Base-by-base conservation (phyloP, 2,329 filamentous ascomycete genomes). In the Bimuria novae-zelandiae region DNA sequence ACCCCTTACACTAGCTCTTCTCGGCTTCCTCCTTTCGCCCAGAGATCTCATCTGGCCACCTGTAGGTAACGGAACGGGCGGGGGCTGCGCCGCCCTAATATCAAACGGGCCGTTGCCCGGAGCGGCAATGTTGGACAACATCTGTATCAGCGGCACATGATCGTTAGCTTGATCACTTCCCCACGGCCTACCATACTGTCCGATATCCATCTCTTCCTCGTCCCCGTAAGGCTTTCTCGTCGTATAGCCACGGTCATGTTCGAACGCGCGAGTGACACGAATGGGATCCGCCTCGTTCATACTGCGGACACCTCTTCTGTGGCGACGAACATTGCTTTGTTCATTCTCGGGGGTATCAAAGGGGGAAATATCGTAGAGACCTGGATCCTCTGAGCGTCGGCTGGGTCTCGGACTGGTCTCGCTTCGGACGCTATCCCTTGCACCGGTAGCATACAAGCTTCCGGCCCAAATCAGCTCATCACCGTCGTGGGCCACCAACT, bases 391-490 rank as follows among this genome's bases (percentile, higher is more conserved):
- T n/a, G 36, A 40, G 22, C 42, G 12, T n/a, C 23, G 43, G 16
- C 21, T 40, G 7, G 37, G 21, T n/a, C n/a, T n/a, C n/a, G 37
- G 21, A 12, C 21, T 25, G 33, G 33, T 27, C 16, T 29, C 30
- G 21, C 7, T 44, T 30, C 41, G 42, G 7, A 19, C 17, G 25
- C 16, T 51, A 12, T 29, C 25, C 7, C 39, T 27, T 25, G 42
- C 41, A 19, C 53, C 56, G 11, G 56, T 48, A 11, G 59, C 51
- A 39, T 59, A 59, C 14, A 57, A 39, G 8, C 23, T 54, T 7
- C 54, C 59, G 39, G 49, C 55, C 54, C 59, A 62, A 16, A 62
- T 48, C 17, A 62, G 30, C 33, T 62, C 59, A 8, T 55, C 52
- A 7, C 49, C 56, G 30, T 56, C 56, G 37, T 59, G 39, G 6